Evolutionary conservation across 2,329 filamentous ascomycete species (phyloP), one percentile per base, ranked within the genome.

Genomic region (Penicillium vulpinum): DNA sequence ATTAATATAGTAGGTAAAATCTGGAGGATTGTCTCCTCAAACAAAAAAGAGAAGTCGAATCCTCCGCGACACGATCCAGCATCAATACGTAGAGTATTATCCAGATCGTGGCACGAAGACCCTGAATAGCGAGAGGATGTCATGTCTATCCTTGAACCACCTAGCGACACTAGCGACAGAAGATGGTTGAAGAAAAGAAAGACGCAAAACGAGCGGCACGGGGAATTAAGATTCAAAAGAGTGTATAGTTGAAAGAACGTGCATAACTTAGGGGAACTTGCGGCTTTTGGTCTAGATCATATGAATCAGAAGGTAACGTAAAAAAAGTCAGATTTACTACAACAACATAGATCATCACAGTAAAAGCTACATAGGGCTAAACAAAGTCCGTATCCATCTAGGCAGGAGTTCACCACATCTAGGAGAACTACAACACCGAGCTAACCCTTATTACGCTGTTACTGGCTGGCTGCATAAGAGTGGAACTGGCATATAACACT

Each of bases 21-120:
- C 21, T 68, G 65, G 45, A 78, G 64, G 35, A 79, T 72, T 2
- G 70, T 70, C 55, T 80, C 76, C 59, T 80, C 77, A 54, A 79
- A 79, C n/a, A 79, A 66, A 44, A 79, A 68, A 22, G 77, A 77
- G 59, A 79, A 79, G 55, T 79, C 77, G 59, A 79, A 78, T 13
- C 68, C 71, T 21, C 70, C 71, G 22, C 74, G 71, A 67, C 75
- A 77, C 38, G 65, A 62, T 21, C 62, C 56, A 11, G 71, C 72
- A 57, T 69, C 68, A 52, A 70, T 68, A 26, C 64, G 68, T 36
- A 77, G 63, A 8, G 69, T 67, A 56, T 75, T 71, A 61, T 76
- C 74, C 40, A 72, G 61, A 58, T 67, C 64, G 22, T 56, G 64
- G 64, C 73, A 75, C 51, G 60, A 64, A 43, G 65, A 60, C 56